Percentiles rank a stretch among this genome's conserved stretches.
Conservation (phyloP, 2,329 filamentous ascomycete genomes). For the Cytospora paraplurivora region DNA sequence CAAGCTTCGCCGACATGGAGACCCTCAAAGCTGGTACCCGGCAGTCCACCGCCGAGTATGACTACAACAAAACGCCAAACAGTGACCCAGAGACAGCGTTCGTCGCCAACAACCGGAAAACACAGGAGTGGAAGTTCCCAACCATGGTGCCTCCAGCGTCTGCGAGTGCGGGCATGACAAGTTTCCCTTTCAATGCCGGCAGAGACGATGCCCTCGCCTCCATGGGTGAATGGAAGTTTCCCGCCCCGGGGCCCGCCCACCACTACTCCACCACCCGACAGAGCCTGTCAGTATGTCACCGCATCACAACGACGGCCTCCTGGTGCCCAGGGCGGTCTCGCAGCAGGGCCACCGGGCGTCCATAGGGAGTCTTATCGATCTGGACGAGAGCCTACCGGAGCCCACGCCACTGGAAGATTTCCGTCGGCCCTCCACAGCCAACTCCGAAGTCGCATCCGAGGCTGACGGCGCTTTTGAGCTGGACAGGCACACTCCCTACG, state of each 20-base stretch:
- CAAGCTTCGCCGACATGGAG: slow-evolving; percentile 62
- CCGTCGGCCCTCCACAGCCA: slow-evolving; percentile 59
- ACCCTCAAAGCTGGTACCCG: slow-evolving; percentile 58
- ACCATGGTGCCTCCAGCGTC: slow-evolving; percentile 52
- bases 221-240: slow-evolving; percentile 25
- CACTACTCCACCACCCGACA: slow-evolving; percentile 50
- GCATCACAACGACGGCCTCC: slow-evolving; percentile 39
- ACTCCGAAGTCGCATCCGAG: slow-evolving; percentile 59
- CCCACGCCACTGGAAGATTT: slow-evolving; percentile 47
- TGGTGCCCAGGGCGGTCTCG: slow-evolving; percentile 33
- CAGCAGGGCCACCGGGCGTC: slow-evolving; percentile 40
- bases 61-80: slow-evolving; percentile 53
- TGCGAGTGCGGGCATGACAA: slow-evolving; percentile 50
- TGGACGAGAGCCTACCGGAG: slow-evolving; percentile 45
- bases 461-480: slow-evolving; percentile 62
- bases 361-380: slow-evolving; percentile 41
- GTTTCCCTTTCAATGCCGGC: slow-evolving; percentile 46
- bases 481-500: slow-evolving; percentile 63
- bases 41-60: slow-evolving; percentile 50
- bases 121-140: slow-evolving; percentile 57
- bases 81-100: slow-evolving; percentile 61
- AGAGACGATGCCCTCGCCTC: slow-evolving; percentile 25
- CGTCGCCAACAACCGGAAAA: slow-evolving; percentile 38
- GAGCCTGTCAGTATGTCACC: slow-evolving; percentile 42
- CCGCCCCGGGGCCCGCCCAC: slow-evolving; percentile 41